Percentiles rank a stretch among this genome's conserved stretches.
These are phyloP conservation scores for Aspergillus saccharolyticus DNA, from an alignment of 495 filamentous ascomycete species.

Conservation along the genomic window DNA sequence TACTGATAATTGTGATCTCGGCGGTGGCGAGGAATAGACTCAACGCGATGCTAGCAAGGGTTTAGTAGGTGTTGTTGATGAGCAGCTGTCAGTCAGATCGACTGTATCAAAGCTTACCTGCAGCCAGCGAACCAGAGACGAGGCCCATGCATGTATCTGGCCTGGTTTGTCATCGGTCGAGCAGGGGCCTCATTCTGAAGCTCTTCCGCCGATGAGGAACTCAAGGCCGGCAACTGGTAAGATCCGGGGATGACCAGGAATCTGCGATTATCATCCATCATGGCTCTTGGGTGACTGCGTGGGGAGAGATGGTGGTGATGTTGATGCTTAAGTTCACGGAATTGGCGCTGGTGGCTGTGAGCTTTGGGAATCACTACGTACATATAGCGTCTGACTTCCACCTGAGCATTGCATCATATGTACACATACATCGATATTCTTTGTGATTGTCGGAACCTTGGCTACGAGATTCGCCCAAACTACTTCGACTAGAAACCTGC, in stretches of 20 bases:
- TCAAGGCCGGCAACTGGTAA: not conserved
- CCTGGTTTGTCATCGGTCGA: not conserved
- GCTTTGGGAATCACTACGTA: not conserved
- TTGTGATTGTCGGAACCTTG: not conserved
- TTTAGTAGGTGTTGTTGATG: not conserved
- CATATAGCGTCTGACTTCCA: not conserved
- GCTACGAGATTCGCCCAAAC: too few species aligned
- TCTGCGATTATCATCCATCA: not conserved
- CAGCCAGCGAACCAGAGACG: not conserved
- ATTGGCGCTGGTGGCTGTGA: too few species aligned
- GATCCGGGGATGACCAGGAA: not conserved
- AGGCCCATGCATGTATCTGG: not conserved
- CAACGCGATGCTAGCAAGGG: constrained; percentile 37
- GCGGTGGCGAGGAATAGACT: constrained; percentile 52
- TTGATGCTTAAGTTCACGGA: too few species aligned
- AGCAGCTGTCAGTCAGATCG: not conserved
- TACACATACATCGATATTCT: not conserved
- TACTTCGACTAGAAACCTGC: not conserved
- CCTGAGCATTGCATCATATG: too few species aligned
- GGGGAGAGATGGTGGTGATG: too few species aligned
- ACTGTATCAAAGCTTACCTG: not conserved
- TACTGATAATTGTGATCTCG: constrained; percentile 58
- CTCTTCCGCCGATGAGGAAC: not conserved
- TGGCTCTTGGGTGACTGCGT: too few species aligned
- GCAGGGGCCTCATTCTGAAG: not conserved